Evolutionary conservation across 306 rosid genomes (phyloP).

Genomic region (Comarum palustre): DNA sequence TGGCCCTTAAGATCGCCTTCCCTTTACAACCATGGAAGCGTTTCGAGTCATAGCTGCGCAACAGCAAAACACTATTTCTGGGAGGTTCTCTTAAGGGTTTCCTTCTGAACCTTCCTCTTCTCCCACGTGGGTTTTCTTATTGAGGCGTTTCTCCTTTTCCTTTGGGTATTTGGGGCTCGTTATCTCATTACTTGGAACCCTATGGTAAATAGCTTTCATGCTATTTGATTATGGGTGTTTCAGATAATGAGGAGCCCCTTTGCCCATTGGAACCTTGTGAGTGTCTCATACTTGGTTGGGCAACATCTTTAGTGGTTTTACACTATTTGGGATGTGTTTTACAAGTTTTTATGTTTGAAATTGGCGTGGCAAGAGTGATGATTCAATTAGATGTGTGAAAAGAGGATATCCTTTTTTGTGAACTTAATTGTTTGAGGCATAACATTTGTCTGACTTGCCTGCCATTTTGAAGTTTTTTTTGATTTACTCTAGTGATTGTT

Average conservation of each 20-base stretch:
- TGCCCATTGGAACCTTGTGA: conserved; percentile 29
- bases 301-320: conserved; percentile 26
- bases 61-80: conserved; percentile 22
- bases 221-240: conserved; percentile 20
- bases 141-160: conserved; percentile 35
- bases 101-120: conserved; percentile 40
- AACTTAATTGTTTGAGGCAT: conserved; percentile 68
- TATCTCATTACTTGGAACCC: conserved; percentile 12
- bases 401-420: conserved; percentile 37
- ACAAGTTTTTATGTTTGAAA: neutral
- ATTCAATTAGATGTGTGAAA: conserved; percentile 73
- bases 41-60: conserved; percentile 85
- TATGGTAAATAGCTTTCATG: conserved; percentile 14
- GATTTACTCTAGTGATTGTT: neutral
- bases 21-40: conserved; percentile 57
- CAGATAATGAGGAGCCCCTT: conserved; percentile 27
- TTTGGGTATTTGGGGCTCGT: conserved; percentile 28
- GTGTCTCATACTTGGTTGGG: conserved; percentile 49
- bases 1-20: conserved; percentile 98
- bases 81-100: conserved; percentile 66
- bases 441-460: conserved; percentile 44
- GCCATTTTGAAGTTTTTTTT: neutral
- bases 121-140: conserved; percentile 32
- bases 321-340: neutral
- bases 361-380: conserved; percentile 46